These are phyloP conservation scores for Phytophthora multivora DNA, from an alignment of 352 stramenopile genomes.

Conservation along the genomic window DNA sequence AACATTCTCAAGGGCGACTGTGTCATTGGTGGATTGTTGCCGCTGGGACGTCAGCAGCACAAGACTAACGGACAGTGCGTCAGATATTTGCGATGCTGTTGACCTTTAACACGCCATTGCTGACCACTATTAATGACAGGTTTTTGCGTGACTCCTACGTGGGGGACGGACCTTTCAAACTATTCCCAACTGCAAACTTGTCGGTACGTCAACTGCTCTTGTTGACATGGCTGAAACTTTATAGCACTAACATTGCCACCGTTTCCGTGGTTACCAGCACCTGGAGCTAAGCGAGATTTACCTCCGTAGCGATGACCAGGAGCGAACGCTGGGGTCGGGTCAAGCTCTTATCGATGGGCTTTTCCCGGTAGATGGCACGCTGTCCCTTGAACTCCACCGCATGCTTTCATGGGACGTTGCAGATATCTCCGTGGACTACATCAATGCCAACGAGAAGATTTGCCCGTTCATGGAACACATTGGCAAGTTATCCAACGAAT, in stretches of 20 bases:
- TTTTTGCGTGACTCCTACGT: constrained; percentile 78
- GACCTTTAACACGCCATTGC: neutral
- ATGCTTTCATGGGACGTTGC: constrained; percentile 82
- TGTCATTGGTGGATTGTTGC: constrained; percentile 72
- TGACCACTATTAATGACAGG: constrained; percentile 25
- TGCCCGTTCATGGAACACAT: constrained; percentile 81
- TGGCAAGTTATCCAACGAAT: constrained; percentile 61
- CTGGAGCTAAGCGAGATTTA: constrained; percentile 61
- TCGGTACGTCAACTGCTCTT: constrained; percentile 39
- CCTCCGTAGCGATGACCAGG: constrained; percentile 86
- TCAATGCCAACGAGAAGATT: constrained; percentile 78
- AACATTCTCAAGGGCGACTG: constrained; percentile 85
- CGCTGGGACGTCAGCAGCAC: constrained; percentile 79
- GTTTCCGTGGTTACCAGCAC: constrained; percentile 27
- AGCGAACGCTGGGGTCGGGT: constrained; percentile 83
- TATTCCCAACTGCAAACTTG: constrained; percentile 70
- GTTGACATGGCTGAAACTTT: too few relatives aligned
- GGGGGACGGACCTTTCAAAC: constrained; percentile 66
- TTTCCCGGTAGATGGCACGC: constrained; percentile 64
- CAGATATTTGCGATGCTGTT: neutral
- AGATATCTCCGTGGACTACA: constrained; percentile 81
- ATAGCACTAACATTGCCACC: neutral
- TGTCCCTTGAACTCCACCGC: constrained; percentile 53
- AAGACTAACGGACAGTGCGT: constrained; percentile 70
- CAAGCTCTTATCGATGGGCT: constrained; percentile 81